phyloP scores from a whole-genome alignment of 1,139 yeast genomes.

The Candida tropicalis region DNA sequence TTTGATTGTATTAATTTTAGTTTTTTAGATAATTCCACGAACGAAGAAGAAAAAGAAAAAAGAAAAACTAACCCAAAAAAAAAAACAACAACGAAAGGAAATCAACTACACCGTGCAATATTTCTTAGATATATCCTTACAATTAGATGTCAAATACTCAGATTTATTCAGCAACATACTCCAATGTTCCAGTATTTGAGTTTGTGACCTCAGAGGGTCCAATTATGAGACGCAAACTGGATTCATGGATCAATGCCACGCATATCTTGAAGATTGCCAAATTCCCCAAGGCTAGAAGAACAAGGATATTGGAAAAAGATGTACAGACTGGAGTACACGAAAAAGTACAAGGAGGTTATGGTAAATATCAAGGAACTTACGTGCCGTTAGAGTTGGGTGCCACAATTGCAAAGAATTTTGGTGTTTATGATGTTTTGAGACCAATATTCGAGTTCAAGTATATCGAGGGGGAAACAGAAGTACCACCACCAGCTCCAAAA shows the following conservation, averaged over 20 bases:
- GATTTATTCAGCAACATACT: constrained; percentile 78
- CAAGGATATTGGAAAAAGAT: constrained; percentile 83
- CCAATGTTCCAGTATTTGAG: constrained; percentile 78
- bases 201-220: constrained; percentile 70
- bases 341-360: constrained; percentile 94
- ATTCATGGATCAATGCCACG: constrained; percentile 89
- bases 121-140: background rate
- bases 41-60: background rate
- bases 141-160: constrained; percentile 29
- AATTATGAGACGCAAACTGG: constrained; percentile 78
- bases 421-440: constrained; percentile 63
- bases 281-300: constrained; percentile 81
- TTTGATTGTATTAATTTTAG: no score
- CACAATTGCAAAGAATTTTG: constrained; percentile 69
- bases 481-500: constrained; percentile 85
- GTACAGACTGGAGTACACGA: constrained; percentile 86
- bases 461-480: constrained; percentile 55
- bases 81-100: background rate
- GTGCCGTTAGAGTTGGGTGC: constrained; percentile 71
- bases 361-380: constrained; percentile 96
- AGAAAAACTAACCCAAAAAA: background rate
- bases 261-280: constrained; percentile 88
- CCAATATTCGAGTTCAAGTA: constrained; percentile 70
- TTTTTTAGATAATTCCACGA: no score
- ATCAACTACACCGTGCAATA: no score